phyloP scores from a whole-genome alignment of 2,329 filamentous ascomycete species.

The Pyrenochaeta sp. region DNA sequence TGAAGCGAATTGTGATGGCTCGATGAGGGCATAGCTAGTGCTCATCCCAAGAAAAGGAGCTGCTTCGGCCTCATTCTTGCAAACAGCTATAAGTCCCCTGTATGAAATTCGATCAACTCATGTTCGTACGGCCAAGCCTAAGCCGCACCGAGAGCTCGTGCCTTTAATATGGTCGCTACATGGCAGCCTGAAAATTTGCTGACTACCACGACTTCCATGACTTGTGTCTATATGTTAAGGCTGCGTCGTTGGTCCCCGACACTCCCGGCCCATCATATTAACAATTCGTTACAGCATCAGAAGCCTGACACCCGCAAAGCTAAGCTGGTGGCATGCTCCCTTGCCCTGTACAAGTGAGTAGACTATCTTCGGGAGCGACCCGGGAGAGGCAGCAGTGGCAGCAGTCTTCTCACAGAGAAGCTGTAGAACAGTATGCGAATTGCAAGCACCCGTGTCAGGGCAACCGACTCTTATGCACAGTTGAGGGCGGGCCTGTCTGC shows the following conservation, averaged over 20 bases:
- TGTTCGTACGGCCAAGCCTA: not conserved
- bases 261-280: not conserved
- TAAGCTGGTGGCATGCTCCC: not conserved
- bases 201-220: not conserved
- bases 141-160: not conserved
- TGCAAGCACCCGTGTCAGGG: not conserved
- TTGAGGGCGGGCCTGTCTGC: not conserved
- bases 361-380: not conserved
- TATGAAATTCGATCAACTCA: not conserved
- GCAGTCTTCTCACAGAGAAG: not conserved
- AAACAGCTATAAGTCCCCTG: not conserved
- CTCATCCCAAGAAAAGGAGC: not conserved
- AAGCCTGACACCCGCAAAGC: not conserved
- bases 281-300: not conserved
- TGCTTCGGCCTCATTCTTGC: not conserved
- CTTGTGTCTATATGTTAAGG: not conserved
- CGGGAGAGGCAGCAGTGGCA: not conserved
- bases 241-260: not conserved
- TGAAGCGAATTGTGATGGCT: conserved; percentile 9
- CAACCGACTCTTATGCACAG: not conserved
- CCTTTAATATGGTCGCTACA: not conserved
- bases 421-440: not conserved
- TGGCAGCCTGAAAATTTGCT: not conserved
- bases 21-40: conserved; percentile 1
- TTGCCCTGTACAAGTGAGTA: not conserved